Percentiles rank a stretch among this genome's conserved stretches.
Evolutionary conservation across 805 yeast genomes (phyloP).

Genomic region (Schizosaccharomyces lindneri): DNA sequence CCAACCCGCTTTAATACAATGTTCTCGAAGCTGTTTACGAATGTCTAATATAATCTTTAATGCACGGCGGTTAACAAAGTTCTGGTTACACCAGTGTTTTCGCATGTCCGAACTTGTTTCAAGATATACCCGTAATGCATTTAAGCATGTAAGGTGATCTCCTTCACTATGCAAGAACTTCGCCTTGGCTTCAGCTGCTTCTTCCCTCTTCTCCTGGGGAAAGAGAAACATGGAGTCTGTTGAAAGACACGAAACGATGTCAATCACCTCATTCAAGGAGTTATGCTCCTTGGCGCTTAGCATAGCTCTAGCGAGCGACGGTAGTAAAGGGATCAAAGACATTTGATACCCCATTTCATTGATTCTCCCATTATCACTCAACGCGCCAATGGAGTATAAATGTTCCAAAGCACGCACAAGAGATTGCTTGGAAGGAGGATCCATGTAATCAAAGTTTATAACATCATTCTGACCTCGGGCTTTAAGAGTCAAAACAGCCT

Average conservation of each 20-base stretch:
- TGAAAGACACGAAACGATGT: constrained; percentile 75
- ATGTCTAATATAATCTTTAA: constrained; percentile 25
- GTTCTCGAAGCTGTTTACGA: constrained; percentile 46
- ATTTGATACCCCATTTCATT: constrained; percentile 62
- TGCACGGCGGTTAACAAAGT: constrained; percentile 55
- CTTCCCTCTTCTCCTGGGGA: constrained; percentile 67
- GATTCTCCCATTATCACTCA: constrained; percentile 45
- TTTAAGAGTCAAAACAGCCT: constrained; percentile 66
- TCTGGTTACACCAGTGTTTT: constrained; percentile 65
- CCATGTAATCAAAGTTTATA: constrained; percentile 76
- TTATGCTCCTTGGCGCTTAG: constrained; percentile 35
- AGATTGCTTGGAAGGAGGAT: constrained; percentile 63
- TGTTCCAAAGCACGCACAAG: constrained; percentile 52
- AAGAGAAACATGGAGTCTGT: constrained; percentile 70
- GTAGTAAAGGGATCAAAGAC: constrained; percentile 79
- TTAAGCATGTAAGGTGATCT: constrained; percentile 53
- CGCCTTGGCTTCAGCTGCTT: constrained; percentile 49
- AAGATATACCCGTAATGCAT: constrained; percentile 58
- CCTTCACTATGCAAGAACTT: constrained; percentile 47
- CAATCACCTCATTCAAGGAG: constrained; percentile 36
- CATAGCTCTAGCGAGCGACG: constrained; percentile 69
- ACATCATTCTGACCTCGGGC: constrained; percentile 63
- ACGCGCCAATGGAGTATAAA: constrained; percentile 53
- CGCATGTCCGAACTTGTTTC: constrained; percentile 23
- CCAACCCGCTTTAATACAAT: constrained; percentile 25